Conservation (phyloP, 352 stramenopile species). For the Phytophthora citricola region DNA sequence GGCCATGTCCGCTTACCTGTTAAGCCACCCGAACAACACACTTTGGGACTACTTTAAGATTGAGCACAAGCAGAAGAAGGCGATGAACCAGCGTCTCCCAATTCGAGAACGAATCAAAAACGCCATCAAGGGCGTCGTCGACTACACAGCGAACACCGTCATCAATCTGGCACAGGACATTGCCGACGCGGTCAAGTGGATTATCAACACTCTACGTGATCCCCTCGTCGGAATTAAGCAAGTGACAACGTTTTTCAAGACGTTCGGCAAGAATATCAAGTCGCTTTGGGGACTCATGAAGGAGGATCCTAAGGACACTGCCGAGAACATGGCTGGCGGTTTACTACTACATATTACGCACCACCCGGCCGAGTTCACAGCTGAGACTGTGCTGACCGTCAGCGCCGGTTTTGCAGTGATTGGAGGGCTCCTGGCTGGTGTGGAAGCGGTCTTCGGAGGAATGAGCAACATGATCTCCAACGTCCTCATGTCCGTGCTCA, state of each 20-base stretch:
- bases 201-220: slow-evolving; percentile 24
- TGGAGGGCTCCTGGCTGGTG: slow-evolving; percentile 21
- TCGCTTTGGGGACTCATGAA: slow-evolving; percentile 21
- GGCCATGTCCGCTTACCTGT: slow-evolving; percentile 28
- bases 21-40: slow-evolving; percentile 33
- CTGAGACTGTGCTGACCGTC: slow-evolving; percentile 28
- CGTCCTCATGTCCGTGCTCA: slow-evolving; percentile 24
- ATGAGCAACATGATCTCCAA: slow-evolving; percentile 34
- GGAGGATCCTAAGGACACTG: slow-evolving; percentile 27
- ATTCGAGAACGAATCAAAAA: slow-evolving; percentile 21
- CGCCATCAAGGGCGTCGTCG: slow-evolving; percentile 12
- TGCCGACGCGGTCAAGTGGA: slow-evolving; percentile 19
- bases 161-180: slow-evolving; percentile 16
- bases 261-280: slow-evolving; percentile 25
- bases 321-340: slow-evolving; percentile 29
- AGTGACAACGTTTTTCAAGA: slow-evolving; percentile 20
- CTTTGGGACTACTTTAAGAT: slow-evolving; percentile 39
- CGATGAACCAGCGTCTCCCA: slow-evolving; percentile 15
- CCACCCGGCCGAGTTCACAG: slow-evolving; percentile 31
- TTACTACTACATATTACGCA: slow-evolving; percentile 32
- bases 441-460: slow-evolving; percentile 18
- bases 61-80: slow-evolving; percentile 24
- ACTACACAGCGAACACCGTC: slow-evolving; percentile 23
- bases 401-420: slow-evolving; percentile 28
- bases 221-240: slow-evolving; percentile 27